phyloP scores from a whole-genome alignment of 2,329 filamentous ascomycete genomes.

The Talaromyces sp. region DNA sequence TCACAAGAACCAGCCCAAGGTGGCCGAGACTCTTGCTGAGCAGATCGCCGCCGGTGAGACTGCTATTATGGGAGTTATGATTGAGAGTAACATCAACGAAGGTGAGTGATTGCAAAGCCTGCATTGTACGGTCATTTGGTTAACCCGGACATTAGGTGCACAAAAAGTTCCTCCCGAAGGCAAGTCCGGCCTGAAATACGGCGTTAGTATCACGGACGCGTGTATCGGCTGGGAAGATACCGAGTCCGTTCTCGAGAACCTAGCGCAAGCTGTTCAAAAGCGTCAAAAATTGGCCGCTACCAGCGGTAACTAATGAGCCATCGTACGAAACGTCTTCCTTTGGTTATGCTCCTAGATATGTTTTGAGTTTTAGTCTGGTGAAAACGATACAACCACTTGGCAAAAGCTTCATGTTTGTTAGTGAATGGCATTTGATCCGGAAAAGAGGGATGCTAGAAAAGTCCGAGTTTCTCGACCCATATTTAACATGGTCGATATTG shows the following conservation, averaged over 20 bases:
- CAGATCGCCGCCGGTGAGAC: constrained; percentile 82
- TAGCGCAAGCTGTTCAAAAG: constrained; percentile 75
- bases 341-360: neutral
- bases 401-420: neutral
- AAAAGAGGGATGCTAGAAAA: neutral
- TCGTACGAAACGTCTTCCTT: neutral
- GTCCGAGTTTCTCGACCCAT: neutral
- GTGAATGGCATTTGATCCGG: neutral
- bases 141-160: constrained; percentile 47
- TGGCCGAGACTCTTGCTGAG: constrained; percentile 72
- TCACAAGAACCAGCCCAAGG: constrained; percentile 95
- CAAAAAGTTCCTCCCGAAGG: constrained; percentile 91
- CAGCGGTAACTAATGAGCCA: constrained; percentile 8
- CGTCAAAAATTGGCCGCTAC: constrained; percentile 51
- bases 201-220: constrained; percentile 94
- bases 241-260: constrained; percentile 65
- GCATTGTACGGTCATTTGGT: neutral
- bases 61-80: constrained; percentile 95
- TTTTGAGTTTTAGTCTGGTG: neutral
- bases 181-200: constrained; percentile 78
- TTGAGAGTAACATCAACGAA: constrained; percentile 95
- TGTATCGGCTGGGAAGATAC: constrained; percentile 96
- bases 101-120: constrained; percentile 48
- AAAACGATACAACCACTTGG: neutral
- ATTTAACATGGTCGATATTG: neutral